Percentiles rank a stretch among this genome's conserved stretches.
Evolutionary conservation across 129 eudicot genomes (phyloP).

Genomic region (Centrapalus pauciflorus): DNA sequence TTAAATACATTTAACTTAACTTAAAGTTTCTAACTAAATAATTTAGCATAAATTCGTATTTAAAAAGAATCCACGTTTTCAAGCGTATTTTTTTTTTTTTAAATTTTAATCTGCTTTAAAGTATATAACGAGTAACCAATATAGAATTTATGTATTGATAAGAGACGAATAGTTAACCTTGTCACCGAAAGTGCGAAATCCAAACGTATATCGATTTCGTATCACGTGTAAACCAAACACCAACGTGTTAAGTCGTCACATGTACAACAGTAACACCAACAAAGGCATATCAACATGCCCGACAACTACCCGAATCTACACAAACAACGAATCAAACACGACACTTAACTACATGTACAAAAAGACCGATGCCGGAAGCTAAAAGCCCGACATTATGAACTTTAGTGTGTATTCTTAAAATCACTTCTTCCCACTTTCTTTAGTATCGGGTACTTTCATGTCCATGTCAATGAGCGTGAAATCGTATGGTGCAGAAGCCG

Average conservation of each 20-base stretch:
- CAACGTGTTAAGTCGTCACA: neutral
- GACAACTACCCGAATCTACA: neutral
- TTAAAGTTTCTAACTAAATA: no score
- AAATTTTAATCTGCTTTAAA: no score
- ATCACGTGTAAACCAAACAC: slow-evolving; percentile 2
- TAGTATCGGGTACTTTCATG: slow-evolving; percentile 47
- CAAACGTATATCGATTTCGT: neutral
- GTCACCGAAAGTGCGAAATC: no score
- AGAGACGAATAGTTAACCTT: no score
- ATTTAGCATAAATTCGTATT: no score
- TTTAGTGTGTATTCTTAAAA: neutral
- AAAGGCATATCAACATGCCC: no score
- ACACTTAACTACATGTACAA: slow-evolving; percentile 40
- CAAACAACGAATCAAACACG: slow-evolving; percentile 10
- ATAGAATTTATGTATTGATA: no score
- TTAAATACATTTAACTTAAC: no score
- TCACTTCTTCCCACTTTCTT: slow-evolving; percentile 44
- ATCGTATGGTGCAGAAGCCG: slow-evolving; percentile 52
- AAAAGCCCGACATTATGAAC: neutral
- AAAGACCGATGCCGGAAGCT: slow-evolving; percentile 18
- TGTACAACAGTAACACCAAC: no score
- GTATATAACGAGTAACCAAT: no score
- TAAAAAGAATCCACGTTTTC: no score
- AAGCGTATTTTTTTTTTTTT: no score
- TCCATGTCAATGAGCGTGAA: slow-evolving; percentile 79